Conservation (phyloP, 129 eudicot species). For the Centrapalus pauciflorus region DNA sequence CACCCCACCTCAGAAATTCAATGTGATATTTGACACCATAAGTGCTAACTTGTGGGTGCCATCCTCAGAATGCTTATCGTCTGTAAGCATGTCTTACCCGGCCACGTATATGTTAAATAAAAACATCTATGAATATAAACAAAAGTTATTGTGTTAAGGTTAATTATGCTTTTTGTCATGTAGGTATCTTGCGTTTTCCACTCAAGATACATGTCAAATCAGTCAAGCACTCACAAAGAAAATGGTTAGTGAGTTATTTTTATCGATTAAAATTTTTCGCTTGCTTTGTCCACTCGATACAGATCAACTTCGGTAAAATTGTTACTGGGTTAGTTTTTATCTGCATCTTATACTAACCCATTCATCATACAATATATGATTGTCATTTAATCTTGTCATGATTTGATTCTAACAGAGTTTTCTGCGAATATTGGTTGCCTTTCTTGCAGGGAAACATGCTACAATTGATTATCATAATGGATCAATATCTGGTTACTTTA, state of each 20-base stretch:
- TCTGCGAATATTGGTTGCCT: neutral
- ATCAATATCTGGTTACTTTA: conserved; percentile 64
- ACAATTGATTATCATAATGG: conserved; percentile 64
- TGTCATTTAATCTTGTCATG: no score
- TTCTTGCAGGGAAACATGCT: conserved; percentile 46
- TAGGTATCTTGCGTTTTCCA: conserved; percentile 12
- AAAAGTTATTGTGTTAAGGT: neutral
- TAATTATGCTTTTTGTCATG: no score
- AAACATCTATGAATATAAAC: neutral
- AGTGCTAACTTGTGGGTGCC: conserved; percentile 72
- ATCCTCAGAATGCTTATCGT: conserved; percentile 49
- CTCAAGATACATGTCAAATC: conserved; percentile 8
- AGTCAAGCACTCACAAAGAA: conserved; percentile 7
- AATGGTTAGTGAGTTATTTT: conserved; percentile 16
- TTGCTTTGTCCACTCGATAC: no score
- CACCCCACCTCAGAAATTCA: conserved; percentile 56
- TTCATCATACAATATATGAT: no score
- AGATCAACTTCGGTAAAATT: no score
- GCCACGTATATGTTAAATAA: neutral
- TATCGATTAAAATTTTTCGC: no score
- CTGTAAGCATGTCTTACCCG: conserved; percentile 37
- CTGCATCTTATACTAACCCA: no score
- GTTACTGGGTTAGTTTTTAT: no score
- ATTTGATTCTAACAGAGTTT: no score
- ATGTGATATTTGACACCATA: conserved; percentile 65